phyloP scores from a whole-genome alignment of 1,139 yeast genomes.

The Zygosaccharomyces sapae region DNA sequence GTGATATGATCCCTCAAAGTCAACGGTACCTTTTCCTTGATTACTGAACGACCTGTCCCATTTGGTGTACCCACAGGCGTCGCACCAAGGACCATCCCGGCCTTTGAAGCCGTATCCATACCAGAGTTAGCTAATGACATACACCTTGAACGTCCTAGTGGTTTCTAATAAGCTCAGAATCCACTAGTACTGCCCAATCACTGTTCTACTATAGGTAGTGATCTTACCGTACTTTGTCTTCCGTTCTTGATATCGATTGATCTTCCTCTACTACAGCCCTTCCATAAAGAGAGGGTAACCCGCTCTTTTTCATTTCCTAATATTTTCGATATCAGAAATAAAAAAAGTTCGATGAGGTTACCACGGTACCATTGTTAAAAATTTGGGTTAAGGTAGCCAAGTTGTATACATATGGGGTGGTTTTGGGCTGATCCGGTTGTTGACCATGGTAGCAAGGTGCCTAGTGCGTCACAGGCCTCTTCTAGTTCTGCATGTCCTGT shows the following conservation, averaged over 20 bases:
- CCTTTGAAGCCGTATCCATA: slow-evolving; percentile 1
- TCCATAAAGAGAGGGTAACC: neutral
- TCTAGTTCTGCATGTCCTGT: slow-evolving; percentile 44
- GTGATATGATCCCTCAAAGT: slow-evolving; percentile 13
- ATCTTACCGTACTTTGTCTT: neutral
- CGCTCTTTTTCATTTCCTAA: neutral
- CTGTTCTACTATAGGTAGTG: neutral
- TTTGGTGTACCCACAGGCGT: neutral
- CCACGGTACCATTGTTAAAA: too few species aligned
- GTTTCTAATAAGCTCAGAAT: neutral
- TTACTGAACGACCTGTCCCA: slow-evolving; percentile 2
- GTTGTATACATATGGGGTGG: slow-evolving; percentile 60
- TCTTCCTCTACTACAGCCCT: neutral
- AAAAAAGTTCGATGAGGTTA: neutral
- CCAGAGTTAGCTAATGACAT: slow-evolving; percentile 4
- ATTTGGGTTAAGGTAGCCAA: too few species aligned
- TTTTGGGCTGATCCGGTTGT: slow-evolving; percentile 60
- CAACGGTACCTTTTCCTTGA: slow-evolving; percentile 9
- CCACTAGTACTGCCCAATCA: neutral
- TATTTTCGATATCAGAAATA: neutral
- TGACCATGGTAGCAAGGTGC: neutral
- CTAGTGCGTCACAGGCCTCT: slow-evolving; percentile 3
- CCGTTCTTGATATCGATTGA: neutral
- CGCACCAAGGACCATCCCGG: neutral
- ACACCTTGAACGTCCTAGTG: slow-evolving; percentile 1